Evolutionary conservation across 306 rosid species (phyloP).

Genomic region (Vachellia pachyceras): DNA sequence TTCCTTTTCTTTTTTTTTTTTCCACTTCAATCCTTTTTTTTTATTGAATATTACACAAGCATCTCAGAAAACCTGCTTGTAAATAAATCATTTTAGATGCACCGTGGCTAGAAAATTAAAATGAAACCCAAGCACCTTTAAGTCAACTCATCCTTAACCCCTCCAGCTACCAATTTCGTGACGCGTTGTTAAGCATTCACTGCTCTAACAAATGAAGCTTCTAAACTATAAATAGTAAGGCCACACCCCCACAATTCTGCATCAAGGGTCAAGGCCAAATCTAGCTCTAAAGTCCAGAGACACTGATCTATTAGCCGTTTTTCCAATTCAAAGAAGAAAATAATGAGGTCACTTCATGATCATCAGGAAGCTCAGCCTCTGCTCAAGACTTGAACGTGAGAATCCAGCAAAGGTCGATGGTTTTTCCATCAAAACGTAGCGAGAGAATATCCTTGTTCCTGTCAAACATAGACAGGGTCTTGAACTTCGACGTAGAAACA

Average conservation of each 20-base stretch:
- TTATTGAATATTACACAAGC: too few species aligned
- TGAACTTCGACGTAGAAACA: constrained; percentile 66
- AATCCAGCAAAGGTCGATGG: constrained; percentile 44
- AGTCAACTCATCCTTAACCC: neutral
- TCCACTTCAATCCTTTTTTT: too few species aligned
- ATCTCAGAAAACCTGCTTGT: neutral
- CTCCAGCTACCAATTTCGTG: neutral
- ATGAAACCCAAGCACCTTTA: neutral
- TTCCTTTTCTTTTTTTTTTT: too few species aligned
- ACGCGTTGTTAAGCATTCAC: neutral
- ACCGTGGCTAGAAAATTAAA: neutral
- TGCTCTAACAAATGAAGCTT: neutral
- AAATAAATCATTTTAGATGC: neutral
- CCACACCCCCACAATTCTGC: neutral
- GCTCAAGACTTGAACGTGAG: constrained; percentile 58
- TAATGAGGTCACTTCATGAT: constrained; percentile 36
- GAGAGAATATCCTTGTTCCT: constrained; percentile 60
- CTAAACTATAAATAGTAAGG: neutral
- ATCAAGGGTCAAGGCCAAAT: constrained; percentile 2
- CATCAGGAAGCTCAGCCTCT: constrained; percentile 33
- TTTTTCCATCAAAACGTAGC: constrained; percentile 54
- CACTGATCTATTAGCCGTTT: neutral
- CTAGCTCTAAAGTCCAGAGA: neutral
- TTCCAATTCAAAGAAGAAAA: neutral
- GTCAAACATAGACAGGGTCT: constrained; percentile 78